Percentiles rank a stretch among this genome's conserved stretches.
These are phyloP conservation scores for Coelastrella sp. DNA, from an alignment of 139 green algal genomes.

Conservation along the genomic window DNA sequence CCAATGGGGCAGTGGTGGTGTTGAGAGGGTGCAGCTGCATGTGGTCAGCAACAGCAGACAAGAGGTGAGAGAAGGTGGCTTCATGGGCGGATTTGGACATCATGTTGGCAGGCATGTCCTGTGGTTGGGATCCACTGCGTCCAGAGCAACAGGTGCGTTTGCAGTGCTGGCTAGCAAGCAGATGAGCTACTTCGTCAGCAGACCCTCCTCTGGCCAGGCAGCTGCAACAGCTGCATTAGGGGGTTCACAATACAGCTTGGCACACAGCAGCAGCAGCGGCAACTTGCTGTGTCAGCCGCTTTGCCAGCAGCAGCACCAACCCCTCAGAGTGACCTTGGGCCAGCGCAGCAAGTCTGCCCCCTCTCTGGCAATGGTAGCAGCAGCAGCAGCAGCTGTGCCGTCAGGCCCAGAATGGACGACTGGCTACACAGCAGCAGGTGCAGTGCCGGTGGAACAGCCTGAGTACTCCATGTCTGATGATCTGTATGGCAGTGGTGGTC, in stretches of 20 bases:
- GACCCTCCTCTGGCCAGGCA: neutral
- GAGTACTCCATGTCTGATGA: neutral
- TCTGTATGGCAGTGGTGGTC: neutral
- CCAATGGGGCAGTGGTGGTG: neutral
- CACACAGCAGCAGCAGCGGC: constrained; percentile 6
- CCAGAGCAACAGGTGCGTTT: constrained; percentile 5
- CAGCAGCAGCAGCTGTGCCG: neutral
- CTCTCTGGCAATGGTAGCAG: constrained; percentile 12
- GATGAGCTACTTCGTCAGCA: neutral
- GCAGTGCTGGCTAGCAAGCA: constrained; percentile 21
- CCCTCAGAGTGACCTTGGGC: neutral
- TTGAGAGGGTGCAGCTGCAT: neutral
- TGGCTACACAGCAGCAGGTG: neutral
- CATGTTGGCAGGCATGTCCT: constrained; percentile 17
- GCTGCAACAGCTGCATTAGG: neutral
- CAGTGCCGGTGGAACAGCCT: neutral
- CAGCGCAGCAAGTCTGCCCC: constrained; percentile 12
- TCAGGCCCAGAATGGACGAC: neutral
- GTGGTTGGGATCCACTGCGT: constrained; percentile 23
- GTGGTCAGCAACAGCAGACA: neutral
- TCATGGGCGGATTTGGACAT: neutral
- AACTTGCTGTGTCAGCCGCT: neutral
- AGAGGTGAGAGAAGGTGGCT: neutral
- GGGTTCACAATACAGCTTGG: neutral
- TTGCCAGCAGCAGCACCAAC: constrained; percentile 18